phyloP scores from a whole-genome alignment of 371 early-diverging fungal genomes.

The Massospora cicadina region DNA sequence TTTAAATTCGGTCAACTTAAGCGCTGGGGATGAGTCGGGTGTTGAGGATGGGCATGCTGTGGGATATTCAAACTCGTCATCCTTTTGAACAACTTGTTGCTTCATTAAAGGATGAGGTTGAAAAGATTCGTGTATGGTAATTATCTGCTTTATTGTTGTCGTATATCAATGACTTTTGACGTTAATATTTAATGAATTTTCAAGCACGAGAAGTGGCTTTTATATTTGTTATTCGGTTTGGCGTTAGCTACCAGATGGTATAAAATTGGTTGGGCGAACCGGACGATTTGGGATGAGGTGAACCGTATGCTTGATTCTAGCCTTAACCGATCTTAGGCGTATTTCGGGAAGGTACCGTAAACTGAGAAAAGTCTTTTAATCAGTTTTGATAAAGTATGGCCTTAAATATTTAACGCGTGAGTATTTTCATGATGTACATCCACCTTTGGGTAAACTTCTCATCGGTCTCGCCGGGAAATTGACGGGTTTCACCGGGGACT shows the following conservation, averaged over 20 bases:
- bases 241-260: slow-evolving; percentile 22
- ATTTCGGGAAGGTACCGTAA: slow-evolving; percentile 16
- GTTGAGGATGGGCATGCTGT: neutral
- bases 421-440: slow-evolving; percentile 99
- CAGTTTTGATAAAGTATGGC: slow-evolving; percentile 46
- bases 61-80: neutral
- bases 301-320: slow-evolving; percentile 10
- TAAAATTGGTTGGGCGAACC: slow-evolving; percentile 24
- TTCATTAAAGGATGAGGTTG: neutral
- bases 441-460: slow-evolving; percentile 98
- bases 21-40: neutral
- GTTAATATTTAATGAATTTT: neutral
- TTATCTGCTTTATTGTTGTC: no score
- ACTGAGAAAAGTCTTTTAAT: neutral
- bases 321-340: slow-evolving; percentile 18
- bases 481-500: slow-evolving; percentile 76
- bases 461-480: slow-evolving; percentile 82
- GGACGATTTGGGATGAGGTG: slow-evolving; percentile 27
- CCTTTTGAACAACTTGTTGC: neutral
- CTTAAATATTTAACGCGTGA: slow-evolving; percentile 83
- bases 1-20: neutral
- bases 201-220: neutral
- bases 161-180: neutral
- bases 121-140: neutral
- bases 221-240: slow-evolving; percentile 3